Evolutionary conservation across 2,329 filamentous ascomycete genomes (phyloP).

Genomic region (Calonectria pseudoturangicola): DNA sequence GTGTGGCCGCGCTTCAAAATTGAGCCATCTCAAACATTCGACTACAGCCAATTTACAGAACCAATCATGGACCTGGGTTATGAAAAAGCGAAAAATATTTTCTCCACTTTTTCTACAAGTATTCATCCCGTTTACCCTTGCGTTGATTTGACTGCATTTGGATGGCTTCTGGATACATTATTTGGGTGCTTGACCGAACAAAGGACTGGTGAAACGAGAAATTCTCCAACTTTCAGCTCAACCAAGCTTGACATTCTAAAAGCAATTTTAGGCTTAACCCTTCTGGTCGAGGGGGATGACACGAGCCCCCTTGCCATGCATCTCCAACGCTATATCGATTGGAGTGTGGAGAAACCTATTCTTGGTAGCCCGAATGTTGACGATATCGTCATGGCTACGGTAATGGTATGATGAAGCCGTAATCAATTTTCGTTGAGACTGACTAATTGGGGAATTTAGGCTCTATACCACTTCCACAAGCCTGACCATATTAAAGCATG

Average conservation of each 20-base stretch:
- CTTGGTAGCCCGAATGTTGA: not conserved
- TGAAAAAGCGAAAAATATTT: not conserved
- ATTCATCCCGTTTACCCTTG: conserved; percentile 1
- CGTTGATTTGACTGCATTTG: not conserved
- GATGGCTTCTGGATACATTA: not conserved
- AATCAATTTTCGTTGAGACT: not conserved
- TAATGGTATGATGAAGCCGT: not conserved
- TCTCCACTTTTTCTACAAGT: not conserved
- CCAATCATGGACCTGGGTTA: not conserved
- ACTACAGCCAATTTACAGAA: not conserved
- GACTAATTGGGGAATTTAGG: not conserved
- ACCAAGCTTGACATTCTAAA: conserved; percentile 13
- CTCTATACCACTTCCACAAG: not conserved
- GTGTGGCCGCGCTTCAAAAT: not conserved
- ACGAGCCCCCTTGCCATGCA: not conserved
- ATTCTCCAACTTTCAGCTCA: not conserved
- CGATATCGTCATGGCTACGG: not conserved
- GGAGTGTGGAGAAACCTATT: not conserved
- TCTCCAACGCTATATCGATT: not conserved
- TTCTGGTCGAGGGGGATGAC: not conserved
- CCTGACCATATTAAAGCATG: not conserved
- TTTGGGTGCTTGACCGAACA: not conserved
- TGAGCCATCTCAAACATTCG: not conserved
- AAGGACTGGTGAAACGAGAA: not conserved
- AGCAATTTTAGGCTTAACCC: not conserved